phyloP scores from a whole-genome alignment of 78 protist species.

The Bodo saltans region DNA sequence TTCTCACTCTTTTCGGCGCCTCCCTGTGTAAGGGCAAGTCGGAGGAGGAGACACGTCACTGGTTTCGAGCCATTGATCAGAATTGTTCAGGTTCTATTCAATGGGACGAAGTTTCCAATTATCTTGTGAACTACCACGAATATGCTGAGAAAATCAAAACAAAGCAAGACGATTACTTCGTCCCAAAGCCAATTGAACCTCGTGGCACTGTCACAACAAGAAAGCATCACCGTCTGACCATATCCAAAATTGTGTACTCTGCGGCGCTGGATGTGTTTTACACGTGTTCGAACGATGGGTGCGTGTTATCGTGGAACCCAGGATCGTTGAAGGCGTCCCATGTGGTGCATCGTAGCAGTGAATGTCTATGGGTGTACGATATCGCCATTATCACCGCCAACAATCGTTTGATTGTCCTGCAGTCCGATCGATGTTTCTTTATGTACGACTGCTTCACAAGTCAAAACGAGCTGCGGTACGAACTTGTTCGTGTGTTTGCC shows the following conservation, averaged over 20 bases:
- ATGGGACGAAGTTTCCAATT: too few species aligned
- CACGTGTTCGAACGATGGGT: background rate
- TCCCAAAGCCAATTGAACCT: background rate
- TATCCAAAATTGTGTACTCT: background rate
- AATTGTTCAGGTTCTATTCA: background rate
- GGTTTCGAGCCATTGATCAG: background rate
- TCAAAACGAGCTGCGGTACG: background rate
- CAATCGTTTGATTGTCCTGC: background rate
- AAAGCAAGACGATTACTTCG: too few species aligned
- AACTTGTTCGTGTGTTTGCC: background rate
- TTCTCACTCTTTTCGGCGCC: background rate
- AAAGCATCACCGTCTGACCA: background rate
- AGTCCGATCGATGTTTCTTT: background rate
- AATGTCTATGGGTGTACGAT: too few species aligned
- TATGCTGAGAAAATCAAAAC: too few species aligned
- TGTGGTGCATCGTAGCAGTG: too few species aligned
- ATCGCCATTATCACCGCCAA: background rate
- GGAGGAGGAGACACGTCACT: background rate
- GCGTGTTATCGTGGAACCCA: background rate
- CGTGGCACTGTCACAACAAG: background rate
- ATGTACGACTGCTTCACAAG: background rate
- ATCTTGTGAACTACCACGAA: too few species aligned
- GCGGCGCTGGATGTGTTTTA: background rate
- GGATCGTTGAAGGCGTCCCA: background rate
- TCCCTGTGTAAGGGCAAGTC: background rate